Conservation (phyloP, 352 stramenopile genomes). For the Phytophthora vignae region DNA sequence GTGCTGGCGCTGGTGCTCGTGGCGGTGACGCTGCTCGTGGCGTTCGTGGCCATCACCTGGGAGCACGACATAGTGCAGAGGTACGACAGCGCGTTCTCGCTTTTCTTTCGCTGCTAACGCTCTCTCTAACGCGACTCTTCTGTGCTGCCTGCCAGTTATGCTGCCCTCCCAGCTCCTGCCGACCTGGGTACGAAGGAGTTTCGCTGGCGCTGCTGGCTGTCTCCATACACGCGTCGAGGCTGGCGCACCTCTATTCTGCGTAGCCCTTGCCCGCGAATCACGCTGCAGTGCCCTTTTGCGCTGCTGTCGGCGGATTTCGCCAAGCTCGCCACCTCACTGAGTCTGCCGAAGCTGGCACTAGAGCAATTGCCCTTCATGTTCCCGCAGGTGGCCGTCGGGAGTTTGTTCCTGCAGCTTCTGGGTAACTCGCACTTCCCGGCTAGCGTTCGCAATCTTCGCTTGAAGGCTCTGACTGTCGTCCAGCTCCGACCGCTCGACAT, state of each 20-base stretch:
- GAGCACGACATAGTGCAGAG: conserved; percentile 76
- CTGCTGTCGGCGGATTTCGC: conserved; percentile 81
- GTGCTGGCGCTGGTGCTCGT: conserved; percentile 59
- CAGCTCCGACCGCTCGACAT: conserved; percentile 77
- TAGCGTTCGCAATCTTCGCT: conserved; percentile 53
- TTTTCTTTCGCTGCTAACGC: not conserved
- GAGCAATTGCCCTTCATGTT: conserved; percentile 83
- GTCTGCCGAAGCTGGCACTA: conserved; percentile 67
- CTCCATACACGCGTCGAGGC: conserved; percentile 58
- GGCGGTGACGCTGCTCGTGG: conserved; percentile 64
- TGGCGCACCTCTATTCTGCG: conserved; percentile 64
- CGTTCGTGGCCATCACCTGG: conserved; percentile 80
- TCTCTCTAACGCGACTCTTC: not conserved
- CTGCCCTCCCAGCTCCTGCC: conserved; percentile 63
- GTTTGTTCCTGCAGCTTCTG: conserved; percentile 78
- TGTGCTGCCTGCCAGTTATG: conserved; percentile 49
- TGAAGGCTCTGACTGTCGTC: conserved; percentile 81
- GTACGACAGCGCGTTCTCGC: conserved; percentile 33
- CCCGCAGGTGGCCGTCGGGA: conserved; percentile 69
- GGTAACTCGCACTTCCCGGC: conserved; percentile 86
- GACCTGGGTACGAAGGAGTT: conserved; percentile 87
- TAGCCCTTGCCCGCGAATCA: conserved; percentile 76
- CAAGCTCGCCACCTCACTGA: conserved; percentile 81
- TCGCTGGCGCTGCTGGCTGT: conserved; percentile 76
- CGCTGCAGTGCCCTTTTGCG: conserved; percentile 74